Percentiles rank a stretch among this genome's conserved stretches.
Evolutionary conservation across 75 land plant genomes (phyloP).

Genomic region (Picea sitchensis): DNA sequence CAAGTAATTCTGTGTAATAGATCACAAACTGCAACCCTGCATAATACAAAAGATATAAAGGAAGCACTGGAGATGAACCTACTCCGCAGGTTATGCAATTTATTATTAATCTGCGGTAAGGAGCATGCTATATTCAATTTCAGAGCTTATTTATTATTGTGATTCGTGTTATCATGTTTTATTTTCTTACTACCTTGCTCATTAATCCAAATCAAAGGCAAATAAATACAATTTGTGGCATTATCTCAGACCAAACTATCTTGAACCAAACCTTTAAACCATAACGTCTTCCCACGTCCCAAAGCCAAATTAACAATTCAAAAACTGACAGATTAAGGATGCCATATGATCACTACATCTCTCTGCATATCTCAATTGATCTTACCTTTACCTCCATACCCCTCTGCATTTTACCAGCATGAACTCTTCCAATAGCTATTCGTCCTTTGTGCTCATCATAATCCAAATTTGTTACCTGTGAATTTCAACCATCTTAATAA

Average conservation of each 20-base stretch:
- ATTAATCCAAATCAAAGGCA: background rate
- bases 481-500: background rate
- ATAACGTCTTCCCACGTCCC: background rate
- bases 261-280: background rate
- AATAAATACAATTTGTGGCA: background rate
- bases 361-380: background rate
- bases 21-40: background rate
- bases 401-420: slow-evolving; percentile 70
- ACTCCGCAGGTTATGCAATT: background rate
- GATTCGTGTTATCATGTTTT: background rate
- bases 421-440: slow-evolving; percentile 93
- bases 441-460: slow-evolving; percentile 99
- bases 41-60: background rate
- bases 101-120: background rate
- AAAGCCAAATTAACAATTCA: background rate
- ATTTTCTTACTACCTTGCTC: background rate
- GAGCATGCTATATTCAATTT: background rate
- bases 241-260: background rate
- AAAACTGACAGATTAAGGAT: background rate
- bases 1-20: background rate
- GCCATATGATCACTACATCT: background rate
- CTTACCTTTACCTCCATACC: slow-evolving; percentile 84
- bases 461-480: slow-evolving; percentile 90
- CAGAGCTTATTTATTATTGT: background rate
- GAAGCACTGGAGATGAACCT: background rate